These are phyloP conservation scores for Candida orba DNA, from an alignment of 805 yeast species.

Conservation along the genomic window DNA sequence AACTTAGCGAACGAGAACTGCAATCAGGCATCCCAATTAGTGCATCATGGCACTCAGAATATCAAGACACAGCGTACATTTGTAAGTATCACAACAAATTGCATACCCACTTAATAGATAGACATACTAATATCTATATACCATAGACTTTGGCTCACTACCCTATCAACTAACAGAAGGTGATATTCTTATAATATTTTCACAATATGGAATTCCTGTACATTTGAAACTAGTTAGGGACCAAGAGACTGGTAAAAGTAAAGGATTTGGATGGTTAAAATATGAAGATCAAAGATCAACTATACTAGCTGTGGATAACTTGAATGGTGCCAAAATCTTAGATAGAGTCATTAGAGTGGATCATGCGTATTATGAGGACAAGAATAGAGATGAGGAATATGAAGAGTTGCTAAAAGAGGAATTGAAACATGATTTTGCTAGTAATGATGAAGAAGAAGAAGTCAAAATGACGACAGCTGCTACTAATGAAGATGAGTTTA, in stretches of 20 bases:
- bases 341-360: constrained; percentile 57
- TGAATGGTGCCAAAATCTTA: constrained; percentile 57
- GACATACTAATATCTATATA: not conserved
- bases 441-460: constrained; percentile 7
- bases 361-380: constrained; percentile 57
- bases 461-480: not conserved
- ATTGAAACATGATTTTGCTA: constrained; percentile 24
- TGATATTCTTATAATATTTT: constrained; percentile 70
- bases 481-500: constrained; percentile 16
- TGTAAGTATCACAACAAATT: constrained; percentile 34
- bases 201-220: constrained; percentile 85
- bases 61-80: constrained; percentile 65
- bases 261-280: constrained; percentile 76
- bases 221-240: constrained; percentile 67
- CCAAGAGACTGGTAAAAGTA: constrained; percentile 52
- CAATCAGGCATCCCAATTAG: constrained; percentile 46
- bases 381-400: constrained; percentile 44
- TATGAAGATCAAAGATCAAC: constrained; percentile 79
- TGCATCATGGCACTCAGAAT: constrained; percentile 90
- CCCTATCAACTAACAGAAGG: constrained; percentile 61
- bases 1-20: constrained; percentile 60
- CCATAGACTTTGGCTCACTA: constrained; percentile 56
- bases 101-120: not conserved
- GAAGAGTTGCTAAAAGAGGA: constrained; percentile 30
- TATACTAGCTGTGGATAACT: constrained; percentile 80